Conservation (phyloP, 75 land plant genomes). For the Cunninghamia lanceolata region DNA sequence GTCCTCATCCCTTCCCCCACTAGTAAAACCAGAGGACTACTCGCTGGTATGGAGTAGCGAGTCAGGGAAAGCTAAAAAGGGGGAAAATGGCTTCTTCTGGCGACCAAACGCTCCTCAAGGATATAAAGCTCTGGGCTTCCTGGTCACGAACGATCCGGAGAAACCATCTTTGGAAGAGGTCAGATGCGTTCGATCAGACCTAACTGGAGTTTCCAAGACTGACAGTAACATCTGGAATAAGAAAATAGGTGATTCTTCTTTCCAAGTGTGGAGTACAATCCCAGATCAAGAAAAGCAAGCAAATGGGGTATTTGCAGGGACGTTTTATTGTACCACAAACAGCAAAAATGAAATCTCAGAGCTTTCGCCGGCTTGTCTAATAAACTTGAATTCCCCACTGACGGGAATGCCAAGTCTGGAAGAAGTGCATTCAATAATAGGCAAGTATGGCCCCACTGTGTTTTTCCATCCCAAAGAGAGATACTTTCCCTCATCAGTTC, state of each 20-base stretch:
- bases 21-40: conserved; percentile 19
- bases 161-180: conserved; percentile 18
- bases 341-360: not conserved
- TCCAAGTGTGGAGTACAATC: conserved; percentile 15
- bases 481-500: conserved; percentile 23
- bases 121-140: conserved; percentile 19
- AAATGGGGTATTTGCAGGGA: conserved; percentile 16
- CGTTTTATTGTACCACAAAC: conserved; percentile 9
- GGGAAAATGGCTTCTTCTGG: not conserved
- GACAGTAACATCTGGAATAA: conserved; percentile 12
- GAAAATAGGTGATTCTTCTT: not conserved
- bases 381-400: not conserved
- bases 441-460: conserved; percentile 20
- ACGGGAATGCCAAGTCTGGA: conserved; percentile 17
- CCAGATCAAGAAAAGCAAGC: conserved; percentile 6
- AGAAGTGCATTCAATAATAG: conserved; percentile 14
- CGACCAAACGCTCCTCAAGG: conserved; percentile 52
- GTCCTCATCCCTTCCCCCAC: not conserved
- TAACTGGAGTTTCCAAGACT: conserved; percentile 8
- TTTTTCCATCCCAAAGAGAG: conserved; percentile 30
- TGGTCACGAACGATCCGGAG: conserved; percentile 7
- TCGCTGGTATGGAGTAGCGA: conserved; percentile 27
- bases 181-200: conserved; percentile 24
- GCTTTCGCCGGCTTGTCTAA: conserved; percentile 9
- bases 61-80: not conserved